Percentiles rank a stretch among this genome's conserved stretches.
Evolutionary conservation across 805 yeast species (phyloP).

Genomic region (Ogataea methanolica): DNA sequence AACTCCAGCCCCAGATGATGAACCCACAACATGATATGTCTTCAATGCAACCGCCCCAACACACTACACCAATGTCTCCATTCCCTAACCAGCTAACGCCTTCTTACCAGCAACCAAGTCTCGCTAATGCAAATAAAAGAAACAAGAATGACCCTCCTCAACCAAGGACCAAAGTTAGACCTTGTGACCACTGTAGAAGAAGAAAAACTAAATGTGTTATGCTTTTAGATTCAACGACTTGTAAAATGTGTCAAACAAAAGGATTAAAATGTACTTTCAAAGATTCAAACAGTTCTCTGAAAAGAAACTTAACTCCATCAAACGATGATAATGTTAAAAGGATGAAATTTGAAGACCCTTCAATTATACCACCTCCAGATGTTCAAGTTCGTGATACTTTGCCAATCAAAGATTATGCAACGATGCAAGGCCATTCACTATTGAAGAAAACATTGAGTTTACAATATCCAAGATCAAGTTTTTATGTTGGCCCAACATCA

Average conservation of each 20-base stretch:
- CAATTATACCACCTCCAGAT: constrained; percentile 34
- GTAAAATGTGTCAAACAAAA: constrained; percentile 74
- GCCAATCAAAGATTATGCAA: constrained; percentile 65
- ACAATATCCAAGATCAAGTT: constrained; percentile 87
- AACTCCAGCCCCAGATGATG: neutral
- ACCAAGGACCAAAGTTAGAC: constrained; percentile 43
- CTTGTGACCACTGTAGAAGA: constrained; percentile 84
- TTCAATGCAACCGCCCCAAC: neutral
- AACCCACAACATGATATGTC: neutral
- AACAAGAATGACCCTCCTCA: constrained; percentile 30
- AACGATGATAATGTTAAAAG: constrained; percentile 23
- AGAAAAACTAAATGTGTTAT: constrained; percentile 76
- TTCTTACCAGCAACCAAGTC: too few species aligned
- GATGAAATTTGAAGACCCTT: constrained; percentile 30
- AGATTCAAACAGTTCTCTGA: constrained; percentile 42
- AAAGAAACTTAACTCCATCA: constrained; percentile 32
- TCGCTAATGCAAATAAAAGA: neutral
- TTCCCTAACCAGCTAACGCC: constrained; percentile 1
- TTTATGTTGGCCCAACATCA: constrained; percentile 85
- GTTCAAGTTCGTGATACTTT: constrained; percentile 45
- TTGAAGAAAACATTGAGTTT: constrained; percentile 66
- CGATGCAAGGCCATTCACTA: constrained; percentile 57
- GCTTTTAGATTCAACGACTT: constrained; percentile 55
- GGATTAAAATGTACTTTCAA: constrained; percentile 71
- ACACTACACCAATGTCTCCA: neutral